Base-by-base conservation (phyloP, 257 asterid genomes). In the Penstemon barbatus region DNA sequence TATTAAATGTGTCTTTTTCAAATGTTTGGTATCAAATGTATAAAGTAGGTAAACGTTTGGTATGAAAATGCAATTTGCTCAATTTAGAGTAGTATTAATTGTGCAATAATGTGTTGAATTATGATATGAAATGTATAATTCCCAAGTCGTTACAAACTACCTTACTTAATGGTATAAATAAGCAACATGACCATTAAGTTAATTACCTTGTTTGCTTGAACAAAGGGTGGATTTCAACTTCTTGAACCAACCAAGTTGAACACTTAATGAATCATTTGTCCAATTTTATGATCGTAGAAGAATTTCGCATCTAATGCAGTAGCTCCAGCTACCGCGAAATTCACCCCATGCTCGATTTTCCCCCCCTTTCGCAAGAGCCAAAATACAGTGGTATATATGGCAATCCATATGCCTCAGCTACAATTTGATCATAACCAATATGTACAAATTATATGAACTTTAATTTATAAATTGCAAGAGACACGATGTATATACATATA, bases 321-420 rank as follows among this genome's bases (percentile, higher is more conserved):
- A 6, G 97, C 95, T 49, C 97, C 97, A 11, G 96, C 93, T 0
- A 84, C 90, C 0, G 97, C 97, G 65, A 91, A 91, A 55, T 88
- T 91, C 54, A 85, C 88, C n/a, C 97, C 97, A 39, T 85, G 87
- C 19, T 66, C 75, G 10, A 58, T 18, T 51, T 85, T 82, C 8
- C 60, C 71, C 71, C 5, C 77, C 86, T 45, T 78, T 71, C 2
- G 54, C 71, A 8, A 74, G 70, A 10, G 81, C 81, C 55, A 89
- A 73, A 74, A 15, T 88, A 91, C 0, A 93, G 97, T 4, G 84
- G 79, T 64, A 87, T 50, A 36, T 70, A 77, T 4, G 96, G 96
- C 40, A 91, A 74, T 8, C 96, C 95, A 57, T 88, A 88, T 5
- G 95, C 96, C 79, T 88, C 89, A 5, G 97, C 96, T 91, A 68